Evolutionary conservation across 208 protist species (phyloP), one percentile per base, ranked within the genome.

Genomic region (Leishmania tropica): DNA sequence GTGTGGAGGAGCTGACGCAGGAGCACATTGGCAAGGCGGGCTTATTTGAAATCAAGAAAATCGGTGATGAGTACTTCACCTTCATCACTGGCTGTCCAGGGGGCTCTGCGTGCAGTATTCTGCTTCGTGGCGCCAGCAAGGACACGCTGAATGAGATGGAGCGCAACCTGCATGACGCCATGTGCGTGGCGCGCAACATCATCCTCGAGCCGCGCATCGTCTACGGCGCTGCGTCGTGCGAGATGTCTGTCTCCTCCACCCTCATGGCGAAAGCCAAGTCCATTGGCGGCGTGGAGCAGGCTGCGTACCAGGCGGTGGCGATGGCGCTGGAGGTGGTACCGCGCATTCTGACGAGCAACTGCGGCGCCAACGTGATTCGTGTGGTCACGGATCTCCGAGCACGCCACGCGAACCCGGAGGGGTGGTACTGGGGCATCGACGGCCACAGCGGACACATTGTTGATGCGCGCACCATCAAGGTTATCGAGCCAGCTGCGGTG

Each of bases 61-160:
- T 99, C 80, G 99, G 99, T n/a, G 99, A 99, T 81, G 99, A 99
- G 89, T 99, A 99, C 94, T 99, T 99, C 90, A 97, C 99, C 37
- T 99, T 99, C 90, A 96, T 99, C 78, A 99, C 98, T 54, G 95
- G 99, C 58, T 99, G 99, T 94, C 94, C 98, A 53, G 89, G 97
- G 21, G 98, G 99, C 72, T 99, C 99, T 85, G 99, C 99, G 21
- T 99, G 99, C 92, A 99, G 99, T 75, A 98, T 99, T 83, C 72
- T 99, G 8, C 95, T 99, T 19, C 96, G 99, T 81, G 99, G 99
- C 80, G 98, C 99, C 42, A 99, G 93, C 87, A 99, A 99, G 92
- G 99, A 99, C 89, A 97, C 99, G n/a, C 95, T 99, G 35, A 99
- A 99, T 83, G 99, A 99, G 93, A 98, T 99, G 85, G 98, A 99